Evolutionary conservation across 2,329 filamentous ascomycete genomes (phyloP).

Genomic region (Pseudocercospora eumusae): DNA sequence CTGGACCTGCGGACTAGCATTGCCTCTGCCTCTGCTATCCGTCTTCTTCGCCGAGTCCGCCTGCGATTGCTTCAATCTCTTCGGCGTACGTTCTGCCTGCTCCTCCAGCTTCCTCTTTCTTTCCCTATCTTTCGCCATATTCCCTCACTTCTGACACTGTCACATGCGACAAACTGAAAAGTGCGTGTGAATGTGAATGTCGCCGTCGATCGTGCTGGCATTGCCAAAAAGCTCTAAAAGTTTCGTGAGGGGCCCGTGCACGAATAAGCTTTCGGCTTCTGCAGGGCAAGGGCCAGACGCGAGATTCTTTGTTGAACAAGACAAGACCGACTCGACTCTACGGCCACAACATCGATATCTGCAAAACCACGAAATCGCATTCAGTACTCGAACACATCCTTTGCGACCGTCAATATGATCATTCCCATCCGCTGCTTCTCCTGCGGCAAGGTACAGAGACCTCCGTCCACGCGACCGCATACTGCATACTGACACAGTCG

Average conservation of each 20-base stretch:
- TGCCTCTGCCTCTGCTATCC: conserved; percentile 13
- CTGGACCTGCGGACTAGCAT: conserved; percentile 18
- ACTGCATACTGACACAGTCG: conserved; percentile 12
- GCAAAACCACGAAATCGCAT: neutral
- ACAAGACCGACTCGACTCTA: conserved; percentile 13
- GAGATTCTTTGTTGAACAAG: conserved; percentile 7
- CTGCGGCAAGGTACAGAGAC: conserved; percentile 80
- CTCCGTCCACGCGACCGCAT: neutral
- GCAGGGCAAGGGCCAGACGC: conserved; percentile 8
- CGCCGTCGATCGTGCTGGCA: conserved; percentile 10
- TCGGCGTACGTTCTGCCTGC: conserved; percentile 23
- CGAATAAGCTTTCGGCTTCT: conserved; percentile 8
- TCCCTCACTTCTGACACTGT: neutral
- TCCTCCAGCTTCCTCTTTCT: conserved; percentile 31
- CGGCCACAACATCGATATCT: conserved; percentile 13
- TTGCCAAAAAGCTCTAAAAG: conserved; percentile 20
- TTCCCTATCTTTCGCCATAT: conserved; percentile 26
- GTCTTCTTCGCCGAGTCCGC: conserved; percentile 19
- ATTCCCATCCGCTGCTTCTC: conserved; percentile 99
- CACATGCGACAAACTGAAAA: neutral
- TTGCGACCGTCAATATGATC: conserved; percentile 70
- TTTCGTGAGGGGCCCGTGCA: conserved; percentile 18
- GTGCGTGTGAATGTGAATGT: neutral
- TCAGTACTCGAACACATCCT: neutral
- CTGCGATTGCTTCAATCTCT: conserved; percentile 27